phyloP scores from a whole-genome alignment of 2,329 filamentous ascomycete genomes.

The Penicillium janthinellum region DNA sequence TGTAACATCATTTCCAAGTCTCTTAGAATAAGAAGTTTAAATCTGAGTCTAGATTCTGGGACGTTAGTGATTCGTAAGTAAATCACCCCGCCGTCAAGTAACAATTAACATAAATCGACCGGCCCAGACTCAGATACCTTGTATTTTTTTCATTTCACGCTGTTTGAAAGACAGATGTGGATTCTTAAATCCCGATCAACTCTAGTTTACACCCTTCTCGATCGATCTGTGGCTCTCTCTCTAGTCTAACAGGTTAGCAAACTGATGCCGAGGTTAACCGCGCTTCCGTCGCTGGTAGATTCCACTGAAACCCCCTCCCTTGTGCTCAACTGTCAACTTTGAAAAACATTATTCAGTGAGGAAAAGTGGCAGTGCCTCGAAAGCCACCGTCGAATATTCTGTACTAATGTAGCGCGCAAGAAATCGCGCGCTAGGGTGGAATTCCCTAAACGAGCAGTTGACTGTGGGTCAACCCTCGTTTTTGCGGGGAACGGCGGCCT shows the following conservation, averaged over 20 bases:
- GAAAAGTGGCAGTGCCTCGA: neutral
- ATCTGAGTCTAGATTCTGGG: neutral
- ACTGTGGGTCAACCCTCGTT: neutral
- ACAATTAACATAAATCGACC: neutral
- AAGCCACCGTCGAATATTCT: neutral
- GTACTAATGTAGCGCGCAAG: neutral
- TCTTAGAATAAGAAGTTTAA: neutral
- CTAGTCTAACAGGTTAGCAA: neutral
- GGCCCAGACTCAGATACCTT: neutral
- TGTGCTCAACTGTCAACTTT: neutral
- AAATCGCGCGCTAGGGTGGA: neutral
- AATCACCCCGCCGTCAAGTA: neutral
- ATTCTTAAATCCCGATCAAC: neutral
- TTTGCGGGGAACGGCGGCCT: slow-evolving; percentile 7
- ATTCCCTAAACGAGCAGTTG: neutral
- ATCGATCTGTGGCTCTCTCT: neutral
- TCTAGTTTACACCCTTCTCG: too few relatives aligned
- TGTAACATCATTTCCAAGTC: neutral
- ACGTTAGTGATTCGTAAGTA: neutral
- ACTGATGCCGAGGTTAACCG: neutral
- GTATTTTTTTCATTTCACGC: neutral
- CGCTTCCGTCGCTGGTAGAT: neutral
- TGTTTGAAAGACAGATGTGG: neutral
- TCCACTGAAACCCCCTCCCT: neutral
- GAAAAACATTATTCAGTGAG: too few relatives aligned